Evolutionary conservation across 2,329 filamentous ascomycete genomes (phyloP).

Genomic region (Penicillium sp.): DNA sequence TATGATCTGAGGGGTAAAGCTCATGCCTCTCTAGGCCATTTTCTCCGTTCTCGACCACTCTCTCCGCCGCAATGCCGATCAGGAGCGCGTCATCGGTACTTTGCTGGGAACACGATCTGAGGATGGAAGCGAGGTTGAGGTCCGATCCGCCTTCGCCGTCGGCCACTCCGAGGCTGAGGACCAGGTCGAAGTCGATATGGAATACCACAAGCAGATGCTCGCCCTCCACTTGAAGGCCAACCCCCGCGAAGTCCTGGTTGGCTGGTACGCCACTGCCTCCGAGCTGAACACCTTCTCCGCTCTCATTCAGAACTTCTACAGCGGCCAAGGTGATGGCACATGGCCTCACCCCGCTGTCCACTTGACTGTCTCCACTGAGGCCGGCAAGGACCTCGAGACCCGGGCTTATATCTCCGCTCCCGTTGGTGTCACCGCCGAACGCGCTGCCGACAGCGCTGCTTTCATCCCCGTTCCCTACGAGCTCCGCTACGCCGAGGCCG

Average conservation of each 20-base stretch:
- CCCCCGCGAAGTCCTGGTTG: constrained; percentile 89
- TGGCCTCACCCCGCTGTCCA: constrained; percentile 97
- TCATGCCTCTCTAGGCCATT: constrained; percentile 51
- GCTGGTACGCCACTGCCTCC: constrained; percentile 97
- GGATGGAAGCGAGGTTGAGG: constrained; percentile 95
- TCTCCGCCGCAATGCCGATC: constrained; percentile 84
- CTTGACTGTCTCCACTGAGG: constrained; percentile 87
- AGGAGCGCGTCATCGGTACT: constrained; percentile 94
- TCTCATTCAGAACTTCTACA: constrained; percentile 99
- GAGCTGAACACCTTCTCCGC: constrained; percentile 98
- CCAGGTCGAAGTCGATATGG: constrained; percentile 99
- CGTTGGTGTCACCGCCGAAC: constrained; percentile 91
- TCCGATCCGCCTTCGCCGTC: constrained; percentile 95
- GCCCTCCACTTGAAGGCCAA: constrained; percentile 90
- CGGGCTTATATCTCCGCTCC: constrained; percentile 94
- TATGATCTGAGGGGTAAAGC: constrained; percentile 12
- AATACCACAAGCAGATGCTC: constrained; percentile 99
- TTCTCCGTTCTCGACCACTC: constrained; percentile 83
- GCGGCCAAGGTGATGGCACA: constrained; percentile 92
- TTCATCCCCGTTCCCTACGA: constrained; percentile 98
- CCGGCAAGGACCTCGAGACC: constrained; percentile 85
- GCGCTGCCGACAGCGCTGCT: constrained; percentile 91
- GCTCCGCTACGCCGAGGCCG: constrained; percentile 81
- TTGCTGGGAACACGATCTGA: constrained; percentile 90
- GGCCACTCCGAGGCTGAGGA: constrained; percentile 98